Conservation (phyloP, 768 basidiomycete species). For the Rhodosporidiobolus sp. region DNA sequence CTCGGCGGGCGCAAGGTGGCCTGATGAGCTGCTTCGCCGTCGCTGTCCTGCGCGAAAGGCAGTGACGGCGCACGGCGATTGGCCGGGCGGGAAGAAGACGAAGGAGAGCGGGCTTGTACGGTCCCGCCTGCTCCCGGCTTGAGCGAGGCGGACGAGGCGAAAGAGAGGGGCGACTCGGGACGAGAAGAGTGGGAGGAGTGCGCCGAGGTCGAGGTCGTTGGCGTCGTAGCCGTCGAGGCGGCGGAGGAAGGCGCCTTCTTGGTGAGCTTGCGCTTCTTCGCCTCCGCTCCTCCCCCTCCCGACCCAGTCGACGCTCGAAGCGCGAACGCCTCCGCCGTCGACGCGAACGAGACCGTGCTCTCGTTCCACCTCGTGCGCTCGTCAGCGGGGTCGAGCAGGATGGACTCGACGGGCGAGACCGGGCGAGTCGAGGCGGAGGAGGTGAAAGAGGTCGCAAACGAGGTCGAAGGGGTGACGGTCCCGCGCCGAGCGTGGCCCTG, state of each 20-base stretch:
- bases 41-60: constrained; percentile 30
- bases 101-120: not conserved
- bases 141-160: too few species aligned
- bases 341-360: constrained; percentile 28
- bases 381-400: constrained; percentile 5
- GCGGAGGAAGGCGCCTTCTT: not conserved
- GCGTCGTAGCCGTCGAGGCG: too few species aligned
- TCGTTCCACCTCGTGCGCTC: constrained; percentile 5
- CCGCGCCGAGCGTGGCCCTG: not conserved
- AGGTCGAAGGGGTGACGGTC: not conserved
- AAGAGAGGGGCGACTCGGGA: too few species aligned
- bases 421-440: not conserved
- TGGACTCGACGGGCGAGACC: constrained; percentile 28
- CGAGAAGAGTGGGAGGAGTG: too few species aligned
- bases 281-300: not conserved
- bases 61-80: not conserved
- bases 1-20: not conserved
- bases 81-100: not conserved
- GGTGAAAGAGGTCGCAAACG: constrained; percentile 1
- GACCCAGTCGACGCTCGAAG: not conserved
- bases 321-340: constrained; percentile 12
- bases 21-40: not conserved
- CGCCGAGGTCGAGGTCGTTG: too few species aligned
- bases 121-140: not conserved
- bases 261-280: constrained; percentile 4